A percentile compares a stretch with the other conserved stretches of the same genome.
These are phyloP conservation scores for Chloris gayana DNA, from an alignment of 176 grass and related monocot species.

Conservation along the genomic window DNA sequence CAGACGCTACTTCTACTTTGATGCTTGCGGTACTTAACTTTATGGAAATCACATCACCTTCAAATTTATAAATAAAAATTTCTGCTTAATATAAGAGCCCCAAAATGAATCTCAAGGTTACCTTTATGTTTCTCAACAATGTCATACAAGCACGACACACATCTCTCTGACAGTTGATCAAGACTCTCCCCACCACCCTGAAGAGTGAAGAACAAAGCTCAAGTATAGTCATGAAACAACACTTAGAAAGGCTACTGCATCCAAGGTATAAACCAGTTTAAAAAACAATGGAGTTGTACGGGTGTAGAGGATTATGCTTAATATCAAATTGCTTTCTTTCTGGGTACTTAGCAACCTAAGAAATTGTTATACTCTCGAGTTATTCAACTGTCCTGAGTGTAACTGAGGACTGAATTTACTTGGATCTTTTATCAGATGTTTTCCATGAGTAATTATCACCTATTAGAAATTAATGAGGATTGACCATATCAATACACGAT, in stretches of 20 bases:
- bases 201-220: not conserved
- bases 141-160: slow-evolving; percentile 64
- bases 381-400: not conserved
- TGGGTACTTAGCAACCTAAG: not conserved
- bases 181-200: slow-evolving; percentile 97
- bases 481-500: not conserved
- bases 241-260: not conserved
- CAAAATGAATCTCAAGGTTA: slow-evolving; percentile 19
- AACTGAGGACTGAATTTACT: not conserved
- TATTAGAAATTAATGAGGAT: not conserved
- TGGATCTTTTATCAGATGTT: slow-evolving; percentile 1
- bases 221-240: slow-evolving; percentile 4
- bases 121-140: slow-evolving; percentile 84
- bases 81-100: not conserved
- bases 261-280: not conserved
- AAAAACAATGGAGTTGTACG: not conserved
- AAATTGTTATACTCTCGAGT: not conserved
- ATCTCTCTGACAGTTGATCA: slow-evolving; percentile 71
- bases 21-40: too few relatives aligned
- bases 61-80: too few relatives aligned
- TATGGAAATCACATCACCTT: too few relatives aligned
- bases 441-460: not conserved
- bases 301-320: too few relatives aligned
- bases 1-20: not conserved
- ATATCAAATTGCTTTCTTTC: not conserved